Evolutionary conservation across 2,329 filamentous ascomycete species (phyloP).

Genomic region (Fusarium sacchari): DNA sequence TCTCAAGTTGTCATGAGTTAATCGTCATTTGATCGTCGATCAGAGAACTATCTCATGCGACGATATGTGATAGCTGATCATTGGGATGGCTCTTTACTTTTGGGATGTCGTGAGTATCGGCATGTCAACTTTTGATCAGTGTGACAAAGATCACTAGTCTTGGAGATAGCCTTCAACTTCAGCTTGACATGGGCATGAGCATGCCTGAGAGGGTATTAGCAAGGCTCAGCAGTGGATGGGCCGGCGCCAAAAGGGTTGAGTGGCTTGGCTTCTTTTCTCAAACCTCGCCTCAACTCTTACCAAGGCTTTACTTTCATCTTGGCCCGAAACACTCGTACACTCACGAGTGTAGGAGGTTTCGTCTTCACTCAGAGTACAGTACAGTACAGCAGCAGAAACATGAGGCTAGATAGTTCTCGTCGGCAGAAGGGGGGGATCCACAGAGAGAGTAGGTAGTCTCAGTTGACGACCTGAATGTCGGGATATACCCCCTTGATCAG

Average conservation of each 20-base stretch:
- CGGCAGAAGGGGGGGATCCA: constrained; percentile 27
- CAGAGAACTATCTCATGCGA: background rate
- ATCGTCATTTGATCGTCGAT: background rate
- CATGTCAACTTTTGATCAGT: constrained; percentile 10
- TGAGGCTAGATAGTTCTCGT: constrained; percentile 4
- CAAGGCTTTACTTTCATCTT: constrained; percentile 6
- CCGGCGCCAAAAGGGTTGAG: constrained; percentile 15
- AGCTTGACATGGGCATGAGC: constrained; percentile 17
- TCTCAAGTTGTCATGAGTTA: background rate
- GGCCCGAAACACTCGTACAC: background rate
- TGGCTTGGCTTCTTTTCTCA: constrained; percentile 18
- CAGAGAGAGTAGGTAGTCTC: constrained; percentile 31
- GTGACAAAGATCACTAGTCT: constrained; percentile 4
- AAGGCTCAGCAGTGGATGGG: background rate
- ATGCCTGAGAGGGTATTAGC: constrained; percentile 6
- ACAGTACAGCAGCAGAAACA: constrained; percentile 6
- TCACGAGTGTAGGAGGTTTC: background rate
- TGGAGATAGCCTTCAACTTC: background rate
- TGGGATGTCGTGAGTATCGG: background rate
- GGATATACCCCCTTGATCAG: constrained; percentile 28
- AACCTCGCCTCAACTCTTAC: constrained; percentile 1
- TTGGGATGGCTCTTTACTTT: background rate
- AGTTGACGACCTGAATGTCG: constrained; percentile 35
- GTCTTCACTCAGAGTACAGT: background rate
- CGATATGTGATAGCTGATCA: background rate